Base-by-base conservation (phyloP, 2,329 filamentous ascomycete genomes). In the Emericellopsis atlantica region DNA sequence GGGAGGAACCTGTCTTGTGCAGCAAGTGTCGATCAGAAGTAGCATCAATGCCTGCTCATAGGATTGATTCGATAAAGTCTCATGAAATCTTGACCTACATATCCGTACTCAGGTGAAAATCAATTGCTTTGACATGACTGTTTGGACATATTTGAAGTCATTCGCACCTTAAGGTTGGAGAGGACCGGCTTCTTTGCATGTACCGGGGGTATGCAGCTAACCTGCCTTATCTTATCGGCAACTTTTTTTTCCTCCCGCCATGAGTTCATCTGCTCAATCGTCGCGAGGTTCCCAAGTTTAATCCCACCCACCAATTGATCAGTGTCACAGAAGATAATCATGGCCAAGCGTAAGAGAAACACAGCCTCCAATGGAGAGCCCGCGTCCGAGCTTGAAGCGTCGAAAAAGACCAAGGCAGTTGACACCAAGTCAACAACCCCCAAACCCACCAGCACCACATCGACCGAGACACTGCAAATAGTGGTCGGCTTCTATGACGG, bases 401-500 rank as follows among this genome's bases (percentile, higher is more conserved):
- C 43, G 1, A 66, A 66, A 40, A 62, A 61, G 44, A 41, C 53
- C 16, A 60, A 58, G 42, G 41, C 50, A 12, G 26, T 39, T n/a
- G 32, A 46, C 32, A 32, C 23, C 22, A 10, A 23, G 31, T 18
- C 39, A 22, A 40, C 22, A 26, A 14, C 42, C 16, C 22, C 44
- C 4, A 50, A 45, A 34, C 36, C 43, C 11, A 37, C 32, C 15
- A 8, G 34, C 18, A 12, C 37, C 37, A 15, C 31, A 29, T 36
- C 16, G 32, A 35, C 58, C 35, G 62, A 77, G 49, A 80, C 81
- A n/a, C 70, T 96, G 44, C 92, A 96, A 60, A 81, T 98, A 49
- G 73, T 96, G 45, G 81, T 87, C 6, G 92, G 92, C 37, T 95
- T 89, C 40, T 98, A 98, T 64, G 92, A 98, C 57, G 77, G 88